These are phyloP conservation scores for Yarrowia phangngaensis DNA, from an alignment of 805 yeast genomes.

Conservation along the genomic window DNA sequence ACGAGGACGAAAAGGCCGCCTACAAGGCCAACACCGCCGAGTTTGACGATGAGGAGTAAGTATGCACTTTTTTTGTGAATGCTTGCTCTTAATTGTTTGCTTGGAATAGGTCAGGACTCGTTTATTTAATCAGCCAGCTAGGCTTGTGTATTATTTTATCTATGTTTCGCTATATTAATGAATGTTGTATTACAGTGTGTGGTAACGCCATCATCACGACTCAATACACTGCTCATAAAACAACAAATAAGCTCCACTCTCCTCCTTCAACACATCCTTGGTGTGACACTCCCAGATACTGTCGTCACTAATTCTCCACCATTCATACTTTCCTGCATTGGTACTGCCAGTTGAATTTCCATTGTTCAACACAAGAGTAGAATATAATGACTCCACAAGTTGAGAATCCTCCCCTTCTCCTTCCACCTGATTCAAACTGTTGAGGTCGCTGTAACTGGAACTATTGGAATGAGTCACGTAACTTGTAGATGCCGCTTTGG, in stretches of 20 bases:
- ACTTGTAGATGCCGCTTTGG: conserved; percentile 22
- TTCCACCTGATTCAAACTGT: conserved; percentile 5
- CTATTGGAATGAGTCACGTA: conserved; percentile 20
- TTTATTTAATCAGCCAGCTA: conserved; percentile 17
- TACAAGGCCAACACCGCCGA: conserved; percentile 44
- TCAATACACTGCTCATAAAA: conserved; percentile 57
- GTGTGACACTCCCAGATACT: conserved; percentile 58
- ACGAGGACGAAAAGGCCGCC: conserved; percentile 91
- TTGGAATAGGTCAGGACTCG: conserved; percentile 11
- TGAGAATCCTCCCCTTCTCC: conserved; percentile 11
- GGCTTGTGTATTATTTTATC: conserved; percentile 24
- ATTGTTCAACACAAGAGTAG: conserved; percentile 14
- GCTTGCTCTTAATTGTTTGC: conserved; percentile 7
- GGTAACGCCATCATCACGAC: background rate
- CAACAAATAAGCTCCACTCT: conserved; percentile 76
- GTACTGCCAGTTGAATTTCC: conserved; percentile 15
- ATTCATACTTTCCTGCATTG: conserved; percentile 32
- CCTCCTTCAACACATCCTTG: conserved; percentile 60
- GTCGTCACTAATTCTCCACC: conserved; percentile 85
- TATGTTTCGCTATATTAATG: conserved; percentile 27
- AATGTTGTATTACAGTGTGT: background rate
- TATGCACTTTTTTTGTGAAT: too few species aligned
- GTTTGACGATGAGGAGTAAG: conserved; percentile 34
- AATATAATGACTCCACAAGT: conserved; percentile 18
- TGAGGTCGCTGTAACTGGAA: conserved; percentile 15